Evolutionary conservation across 2,329 filamentous ascomycete genomes (phyloP), one percentile per base, ranked within the genome.

Genomic region (Xylariaceae sp.): DNA sequence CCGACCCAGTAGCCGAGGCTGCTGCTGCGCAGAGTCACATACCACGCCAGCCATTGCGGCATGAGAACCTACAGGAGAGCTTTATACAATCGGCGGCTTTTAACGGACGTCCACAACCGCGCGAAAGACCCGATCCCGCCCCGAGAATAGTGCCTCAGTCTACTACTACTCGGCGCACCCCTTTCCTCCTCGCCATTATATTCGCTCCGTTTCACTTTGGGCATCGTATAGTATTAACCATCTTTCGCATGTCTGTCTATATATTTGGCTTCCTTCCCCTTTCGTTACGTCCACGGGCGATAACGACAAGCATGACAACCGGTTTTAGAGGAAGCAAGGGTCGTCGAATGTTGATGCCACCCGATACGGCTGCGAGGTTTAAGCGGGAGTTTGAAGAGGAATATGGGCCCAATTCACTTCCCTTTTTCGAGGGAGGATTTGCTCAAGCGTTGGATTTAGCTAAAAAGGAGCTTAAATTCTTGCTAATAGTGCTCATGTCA

Each of bases 331-430:
- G 84, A 62, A 85, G 85, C 1, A 83, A 78, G 57, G 86, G 87
- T 3, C 81, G 92, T 35, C 80, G 89, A 62, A 82, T 89, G 62
- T 74, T 96, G 44, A 87, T 87, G 67, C 91, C 92, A 1, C 84
- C 88, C 54, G 94, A 99, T 67, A 92, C 90, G 0, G 91, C 92
- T 0, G 86, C 88, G 30, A 80, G 94, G 34, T 95, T 97, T 70
- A 88, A 89, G 66, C 83, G 92, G 6, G 91, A 97, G 64, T 96
- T 99, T 62, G 91, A 96, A 65, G 94, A 99, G 72, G 89, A 95
- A 65, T 94, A 96, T 67, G 91, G 90, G 0, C 73, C 77, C 19
- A 81, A 84, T 47, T 77, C 76, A 3, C 73, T 97, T 3, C 85
- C 87, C 0, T 96, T 95, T 70, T 85, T 87, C 62, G 91, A 96